Percentiles rank a stretch among this genome's conserved stretches.
These are phyloP conservation scores for Acer yangbiense DNA, from an alignment of 345 rosid species.

Conservation along the genomic window DNA sequence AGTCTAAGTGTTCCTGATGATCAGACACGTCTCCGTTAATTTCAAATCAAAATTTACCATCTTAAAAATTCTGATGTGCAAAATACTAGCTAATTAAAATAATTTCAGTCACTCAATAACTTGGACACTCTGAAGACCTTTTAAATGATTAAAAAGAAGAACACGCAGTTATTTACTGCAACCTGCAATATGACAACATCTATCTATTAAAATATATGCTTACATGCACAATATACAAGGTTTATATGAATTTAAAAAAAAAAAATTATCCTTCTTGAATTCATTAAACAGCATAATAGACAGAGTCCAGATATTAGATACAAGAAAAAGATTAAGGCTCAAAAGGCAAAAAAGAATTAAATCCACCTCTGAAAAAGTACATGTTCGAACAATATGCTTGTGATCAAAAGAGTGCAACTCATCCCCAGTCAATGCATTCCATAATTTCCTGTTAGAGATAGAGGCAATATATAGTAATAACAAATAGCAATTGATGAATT, in stretches of 20 bases:
- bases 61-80: neutral
- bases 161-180: neutral
- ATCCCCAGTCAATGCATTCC: slow-evolving; percentile 94
- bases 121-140: neutral
- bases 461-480: neutral
- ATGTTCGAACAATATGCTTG: slow-evolving; percentile 91
- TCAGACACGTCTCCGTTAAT: too few species aligned
- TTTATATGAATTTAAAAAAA: neutral
- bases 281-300: neutral
- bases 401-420: slow-evolving; percentile 88
- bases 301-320: neutral
- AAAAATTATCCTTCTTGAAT: neutral
- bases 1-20: too few species aligned
- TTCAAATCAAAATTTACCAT: too few species aligned
- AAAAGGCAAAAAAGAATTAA: neutral
- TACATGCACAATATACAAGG: neutral
- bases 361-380: slow-evolving; percentile 80
- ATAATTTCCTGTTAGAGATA: slow-evolving; percentile 62
- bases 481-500: neutral
- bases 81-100: neutral
- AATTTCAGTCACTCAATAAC: neutral
- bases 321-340: neutral
- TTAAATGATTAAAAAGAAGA: neutral
- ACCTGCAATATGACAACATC: too few species aligned
- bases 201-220: too few species aligned